Percentiles rank a stretch among this genome's conserved stretches.
phyloP scores from a whole-genome alignment of 352 stramenopile genomes.

The Phytophthora brassicae region DNA sequence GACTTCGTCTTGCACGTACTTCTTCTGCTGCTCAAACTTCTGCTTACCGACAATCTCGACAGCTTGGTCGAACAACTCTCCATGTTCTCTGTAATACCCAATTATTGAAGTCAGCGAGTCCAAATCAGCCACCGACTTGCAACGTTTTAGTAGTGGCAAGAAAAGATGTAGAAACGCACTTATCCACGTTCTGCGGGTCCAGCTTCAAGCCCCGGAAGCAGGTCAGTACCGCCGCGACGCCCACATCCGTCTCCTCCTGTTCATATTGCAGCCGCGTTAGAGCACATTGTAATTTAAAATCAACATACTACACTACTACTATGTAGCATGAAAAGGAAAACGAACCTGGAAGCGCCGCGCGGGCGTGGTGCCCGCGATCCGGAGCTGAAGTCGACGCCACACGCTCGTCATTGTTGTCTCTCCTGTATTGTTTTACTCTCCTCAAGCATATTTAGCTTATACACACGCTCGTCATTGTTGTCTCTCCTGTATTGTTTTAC shows the following conservation, averaged over 20 bases:
- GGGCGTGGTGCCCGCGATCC: conserved; percentile 76
- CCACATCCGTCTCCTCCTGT: conserved; percentile 83
- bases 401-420: no score
- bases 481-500: no score
- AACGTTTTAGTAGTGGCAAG: neutral
- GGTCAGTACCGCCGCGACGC: conserved; percentile 75
- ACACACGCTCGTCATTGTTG: no score
- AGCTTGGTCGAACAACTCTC: conserved; percentile 74
- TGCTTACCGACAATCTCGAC: conserved; percentile 70
- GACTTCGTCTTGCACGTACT: conserved; percentile 67
- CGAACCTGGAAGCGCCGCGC: conserved; percentile 78
- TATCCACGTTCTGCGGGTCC: conserved; percentile 45
- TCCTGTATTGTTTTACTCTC: no score
- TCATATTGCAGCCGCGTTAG: neutral
- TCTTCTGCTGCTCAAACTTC: conserved; percentile 82
- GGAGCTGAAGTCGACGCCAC: conserved; percentile 76
- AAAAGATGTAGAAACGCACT: conserved; percentile 23
- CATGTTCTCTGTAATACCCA: conserved; percentile 50
- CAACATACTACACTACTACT: no score
- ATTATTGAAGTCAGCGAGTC: neutral
- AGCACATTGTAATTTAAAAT: neutral
- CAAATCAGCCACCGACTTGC: no score
- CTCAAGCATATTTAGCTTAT: no score
- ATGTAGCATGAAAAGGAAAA: no score
- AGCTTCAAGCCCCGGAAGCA: conserved; percentile 73